Percentiles rank a stretch among this genome's conserved stretches.
phyloP scores from a whole-genome alignment of 495 filamentous ascomycete genomes.

The Terfezia boudieri region DNA sequence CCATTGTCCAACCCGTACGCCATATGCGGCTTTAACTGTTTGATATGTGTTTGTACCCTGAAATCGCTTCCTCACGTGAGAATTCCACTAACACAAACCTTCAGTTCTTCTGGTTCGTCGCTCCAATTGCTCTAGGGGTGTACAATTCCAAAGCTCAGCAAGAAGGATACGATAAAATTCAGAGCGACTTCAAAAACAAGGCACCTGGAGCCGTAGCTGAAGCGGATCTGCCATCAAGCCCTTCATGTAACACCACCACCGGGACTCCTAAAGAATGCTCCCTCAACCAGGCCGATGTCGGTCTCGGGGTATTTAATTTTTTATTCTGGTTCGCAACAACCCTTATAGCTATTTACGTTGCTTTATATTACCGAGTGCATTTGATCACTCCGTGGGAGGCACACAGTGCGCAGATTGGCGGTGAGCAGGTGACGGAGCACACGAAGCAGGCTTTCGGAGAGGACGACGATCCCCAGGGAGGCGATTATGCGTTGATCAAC shows the following conservation, averaged over 20 bases:
- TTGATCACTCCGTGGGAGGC: slow-evolving; percentile 24
- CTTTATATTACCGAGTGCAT: slow-evolving; percentile 55
- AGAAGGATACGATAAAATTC: slow-evolving; percentile 17
- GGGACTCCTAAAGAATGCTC: slow-evolving; percentile 29
- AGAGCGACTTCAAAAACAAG: slow-evolving; percentile 10
- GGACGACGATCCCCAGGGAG: neutral
- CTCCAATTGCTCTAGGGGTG: slow-evolving; percentile 51
- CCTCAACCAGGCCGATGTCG: slow-evolving; percentile 56
- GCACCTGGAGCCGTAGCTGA: slow-evolving; percentile 9
- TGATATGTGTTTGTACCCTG: slow-evolving; percentile 11
- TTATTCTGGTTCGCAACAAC: slow-evolving; percentile 44
- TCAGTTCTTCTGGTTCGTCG: slow-evolving; percentile 58
- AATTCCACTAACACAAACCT: neutral
- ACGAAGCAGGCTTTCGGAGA: slow-evolving; percentile 20
- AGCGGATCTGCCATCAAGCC: slow-evolving; percentile 2
- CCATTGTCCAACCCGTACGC: slow-evolving; percentile 64
- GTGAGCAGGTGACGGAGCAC: slow-evolving; percentile 9
- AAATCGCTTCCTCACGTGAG: neutral
- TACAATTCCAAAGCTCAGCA: slow-evolving; percentile 31
- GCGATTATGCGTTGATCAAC: slow-evolving; percentile 11
- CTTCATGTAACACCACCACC: slow-evolving; percentile 7
- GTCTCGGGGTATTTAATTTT: slow-evolving; percentile 54
- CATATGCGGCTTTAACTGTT: slow-evolving; percentile 45
- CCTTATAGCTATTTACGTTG: slow-evolving; percentile 52
- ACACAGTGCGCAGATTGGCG: slow-evolving; percentile 5